Percentiles rank a stretch among this genome's conserved stretches.
phyloP scores from a whole-genome alignment of 2,329 filamentous ascomycete species.

The Microdochium trichocladiopsis region DNA sequence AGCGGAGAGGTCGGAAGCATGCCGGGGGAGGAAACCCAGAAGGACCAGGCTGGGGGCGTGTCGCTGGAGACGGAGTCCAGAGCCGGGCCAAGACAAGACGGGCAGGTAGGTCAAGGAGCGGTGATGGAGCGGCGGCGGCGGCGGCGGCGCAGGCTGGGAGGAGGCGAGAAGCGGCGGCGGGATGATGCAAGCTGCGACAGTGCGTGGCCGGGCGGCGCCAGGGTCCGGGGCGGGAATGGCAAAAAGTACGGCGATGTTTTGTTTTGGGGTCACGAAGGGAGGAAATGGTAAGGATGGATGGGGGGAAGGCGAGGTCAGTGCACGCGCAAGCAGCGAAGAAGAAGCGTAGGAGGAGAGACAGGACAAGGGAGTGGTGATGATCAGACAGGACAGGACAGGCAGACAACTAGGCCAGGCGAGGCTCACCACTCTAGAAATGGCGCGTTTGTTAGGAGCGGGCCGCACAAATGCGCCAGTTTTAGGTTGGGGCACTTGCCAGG shows the following conservation, averaged over 20 bases:
- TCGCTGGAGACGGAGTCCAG: neutral
- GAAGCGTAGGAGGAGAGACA: neutral
- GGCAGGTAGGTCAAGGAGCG: neutral
- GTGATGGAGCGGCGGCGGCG: neutral
- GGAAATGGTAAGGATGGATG: neutral
- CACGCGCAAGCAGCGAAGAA: neutral
- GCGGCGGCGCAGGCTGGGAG: neutral
- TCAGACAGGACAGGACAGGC: neutral
- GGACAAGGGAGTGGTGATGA: neutral
- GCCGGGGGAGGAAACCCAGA: neutral
- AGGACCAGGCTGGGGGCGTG: neutral
- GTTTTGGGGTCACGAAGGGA: neutral
- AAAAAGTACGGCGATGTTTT: neutral
- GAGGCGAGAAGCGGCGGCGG: neutral
- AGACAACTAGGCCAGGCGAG: neutral
- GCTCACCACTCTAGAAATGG: too few relatives aligned
- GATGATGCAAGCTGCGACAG: neutral
- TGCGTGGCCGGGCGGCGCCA: neutral
- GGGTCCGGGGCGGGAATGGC: neutral
- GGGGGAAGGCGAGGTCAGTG: neutral
- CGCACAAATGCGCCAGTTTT: too few relatives aligned
- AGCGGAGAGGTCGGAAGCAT: neutral
- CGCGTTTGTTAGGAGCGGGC: too few relatives aligned
- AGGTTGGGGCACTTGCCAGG: too few relatives aligned
- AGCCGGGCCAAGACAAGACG: slow-evolving; percentile 1